Percentiles rank a stretch among this genome's conserved stretches.
These are phyloP conservation scores for Bipolaris oryzae DNA, from an alignment of 2,329 filamentous ascomycete genomes.

Conservation along the genomic window DNA sequence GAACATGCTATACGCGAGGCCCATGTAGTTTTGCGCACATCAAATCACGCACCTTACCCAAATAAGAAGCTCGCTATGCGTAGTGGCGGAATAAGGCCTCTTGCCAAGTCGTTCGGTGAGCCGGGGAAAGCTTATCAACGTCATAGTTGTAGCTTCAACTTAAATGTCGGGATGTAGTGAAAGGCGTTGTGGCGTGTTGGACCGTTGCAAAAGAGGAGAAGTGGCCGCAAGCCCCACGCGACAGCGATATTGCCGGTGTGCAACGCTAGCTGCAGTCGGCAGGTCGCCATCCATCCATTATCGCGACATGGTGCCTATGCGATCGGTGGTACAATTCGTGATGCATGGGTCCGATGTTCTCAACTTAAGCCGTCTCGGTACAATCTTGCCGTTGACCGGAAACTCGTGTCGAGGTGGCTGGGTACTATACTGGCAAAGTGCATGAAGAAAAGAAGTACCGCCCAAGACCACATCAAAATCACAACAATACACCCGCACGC, in stretches of 20 bases:
- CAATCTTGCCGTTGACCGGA: background rate
- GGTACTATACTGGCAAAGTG: background rate
- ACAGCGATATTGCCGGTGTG: background rate
- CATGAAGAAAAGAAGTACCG: background rate
- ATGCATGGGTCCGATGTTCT: background rate
- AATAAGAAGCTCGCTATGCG: slow-evolving; percentile 25
- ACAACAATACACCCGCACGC: background rate
- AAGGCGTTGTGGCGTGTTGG: background rate
- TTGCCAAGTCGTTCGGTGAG: slow-evolving; percentile 17
- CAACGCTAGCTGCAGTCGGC: slow-evolving; percentile 5
- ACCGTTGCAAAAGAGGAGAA: slow-evolving; percentile 14
- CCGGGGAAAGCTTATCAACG: slow-evolving; percentile 26
- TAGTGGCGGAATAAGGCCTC: slow-evolving; percentile 15
- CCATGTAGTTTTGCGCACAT: background rate
- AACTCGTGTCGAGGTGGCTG: too few relatives aligned
- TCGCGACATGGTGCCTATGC: background rate
- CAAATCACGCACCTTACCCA: slow-evolving; percentile 14
- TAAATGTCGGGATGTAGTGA: background rate
- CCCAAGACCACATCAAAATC: background rate
- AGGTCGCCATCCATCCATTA: slow-evolving; percentile 1
- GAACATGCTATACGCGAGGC: slow-evolving; percentile 1
- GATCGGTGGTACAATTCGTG: background rate
- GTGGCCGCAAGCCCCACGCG: background rate
- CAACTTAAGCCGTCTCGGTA: background rate
- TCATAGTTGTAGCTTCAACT: slow-evolving; percentile 18